A percentile compares a stretch with the other conserved stretches of the same genome.
These are phyloP conservation scores for Ambrosiella cleistominuta DNA, from an alignment of 2,329 filamentous ascomycete genomes.

Conservation along the genomic window DNA sequence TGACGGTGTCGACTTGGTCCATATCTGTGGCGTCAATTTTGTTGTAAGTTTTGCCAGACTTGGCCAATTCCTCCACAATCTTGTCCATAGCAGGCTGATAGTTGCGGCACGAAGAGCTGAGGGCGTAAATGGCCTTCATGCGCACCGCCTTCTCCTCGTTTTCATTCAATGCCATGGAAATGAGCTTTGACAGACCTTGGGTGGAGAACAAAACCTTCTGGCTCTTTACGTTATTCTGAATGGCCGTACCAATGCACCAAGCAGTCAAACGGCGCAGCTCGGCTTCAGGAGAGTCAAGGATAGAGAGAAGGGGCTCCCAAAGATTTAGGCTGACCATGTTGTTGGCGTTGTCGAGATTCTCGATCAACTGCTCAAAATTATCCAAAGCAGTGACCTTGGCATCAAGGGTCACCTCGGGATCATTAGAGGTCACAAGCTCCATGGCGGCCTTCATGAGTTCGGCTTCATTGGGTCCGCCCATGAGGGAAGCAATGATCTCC, in stretches of 20 bases:
- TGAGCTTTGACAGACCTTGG: constrained; percentile 54
- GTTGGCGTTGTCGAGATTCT: constrained; percentile 92
- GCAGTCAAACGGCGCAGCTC: constrained; percentile 72
- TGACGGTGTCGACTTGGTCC: constrained; percentile 64
- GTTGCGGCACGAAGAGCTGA: constrained; percentile 75
- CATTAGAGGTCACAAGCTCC: constrained; percentile 47
- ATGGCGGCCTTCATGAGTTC: constrained; percentile 82
- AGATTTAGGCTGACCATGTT: constrained; percentile 64
- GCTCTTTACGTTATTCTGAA: constrained; percentile 81
- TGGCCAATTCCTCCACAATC: constrained; percentile 42
- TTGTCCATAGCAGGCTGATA: constrained; percentile 68
- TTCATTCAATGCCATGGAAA: constrained; percentile 42
- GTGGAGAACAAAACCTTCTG: constrained; percentile 52
- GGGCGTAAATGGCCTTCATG: constrained; percentile 75
- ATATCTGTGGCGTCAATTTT: constrained; percentile 72
- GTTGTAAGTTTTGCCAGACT: constrained; percentile 34
- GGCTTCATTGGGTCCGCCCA: constrained; percentile 77
- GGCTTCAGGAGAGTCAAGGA: constrained; percentile 48
- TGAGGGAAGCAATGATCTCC: constrained; percentile 53
- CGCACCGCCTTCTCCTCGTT: constrained; percentile 47
- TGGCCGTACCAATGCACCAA: constrained; percentile 88
- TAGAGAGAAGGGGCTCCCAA: constrained; percentile 63
- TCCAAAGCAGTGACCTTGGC: constrained; percentile 75
- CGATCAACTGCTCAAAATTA: constrained; percentile 86
- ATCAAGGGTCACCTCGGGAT: constrained; percentile 48